A percentile compares a stretch with the other conserved stretches of the same genome.
phyloP scores from a whole-genome alignment of 2,329 filamentous ascomycete genomes.

The Chaetomium olivaceum region DNA sequence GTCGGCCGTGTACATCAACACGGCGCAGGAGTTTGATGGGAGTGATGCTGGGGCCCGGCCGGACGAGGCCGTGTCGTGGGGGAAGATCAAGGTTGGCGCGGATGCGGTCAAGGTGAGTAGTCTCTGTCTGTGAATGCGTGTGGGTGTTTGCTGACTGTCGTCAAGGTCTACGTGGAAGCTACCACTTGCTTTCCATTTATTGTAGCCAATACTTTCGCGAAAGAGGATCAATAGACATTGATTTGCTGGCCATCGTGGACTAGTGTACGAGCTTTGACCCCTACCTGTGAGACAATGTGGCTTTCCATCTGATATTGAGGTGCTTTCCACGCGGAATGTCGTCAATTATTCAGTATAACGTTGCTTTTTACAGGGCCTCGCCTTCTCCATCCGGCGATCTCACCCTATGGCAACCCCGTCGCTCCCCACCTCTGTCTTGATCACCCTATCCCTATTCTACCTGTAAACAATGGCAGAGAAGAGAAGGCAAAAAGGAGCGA shows the following conservation, averaged over 20 bases:
- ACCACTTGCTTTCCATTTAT: slow-evolving; percentile 67
- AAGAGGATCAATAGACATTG: slow-evolving; percentile 45
- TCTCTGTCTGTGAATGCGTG: not conserved
- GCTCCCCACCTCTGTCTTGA: too few species aligned
- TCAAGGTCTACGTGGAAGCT: slow-evolving; percentile 63
- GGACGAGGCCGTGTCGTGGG: slow-evolving; percentile 97
- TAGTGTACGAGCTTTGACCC: not conserved
- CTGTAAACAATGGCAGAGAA: too few species aligned
- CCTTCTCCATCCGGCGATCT: not conserved
- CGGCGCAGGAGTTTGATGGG: slow-evolving; percentile 94
- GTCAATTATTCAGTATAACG: not conserved
- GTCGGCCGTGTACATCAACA: slow-evolving; percentile 97
- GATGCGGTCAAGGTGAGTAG: slow-evolving; percentile 78
- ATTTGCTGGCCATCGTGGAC: not conserved
- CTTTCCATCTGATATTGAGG: not conserved
- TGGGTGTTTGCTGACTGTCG: slow-evolving; percentile 23
- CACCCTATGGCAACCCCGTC: too few species aligned
- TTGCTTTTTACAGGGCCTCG: not conserved
- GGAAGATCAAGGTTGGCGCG: slow-evolving; percentile 89
- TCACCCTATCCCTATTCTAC: too few species aligned
- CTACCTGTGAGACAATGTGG: not conserved
- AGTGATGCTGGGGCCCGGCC: slow-evolving; percentile 93
- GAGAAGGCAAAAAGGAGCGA: too few species aligned
- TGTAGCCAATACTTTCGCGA: slow-evolving; percentile 67
- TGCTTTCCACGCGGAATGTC: not conserved